Evolutionary conservation across 495 filamentous ascomycete species (phyloP), one percentile per base, ranked within the genome.

Genomic region (Trypethelium eluteriae): DNA sequence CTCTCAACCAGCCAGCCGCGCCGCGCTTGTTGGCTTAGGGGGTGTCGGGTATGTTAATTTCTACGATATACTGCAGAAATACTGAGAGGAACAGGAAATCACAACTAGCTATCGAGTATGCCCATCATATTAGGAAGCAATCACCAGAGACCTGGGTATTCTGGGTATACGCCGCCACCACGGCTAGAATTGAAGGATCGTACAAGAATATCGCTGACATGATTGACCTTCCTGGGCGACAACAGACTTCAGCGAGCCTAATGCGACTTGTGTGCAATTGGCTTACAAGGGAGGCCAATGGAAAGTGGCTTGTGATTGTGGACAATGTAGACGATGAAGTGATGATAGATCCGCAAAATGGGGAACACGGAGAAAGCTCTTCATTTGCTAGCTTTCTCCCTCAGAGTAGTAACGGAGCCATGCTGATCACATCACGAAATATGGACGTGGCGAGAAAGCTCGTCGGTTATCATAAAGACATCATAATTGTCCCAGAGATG

Each of bases 281-380:
- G 78, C 74, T 83, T 3, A 67, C 71, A 18, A 61, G 71, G 12
- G 67, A 73, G 62, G 74, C 49, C 0, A 72, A 70, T 59, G 76
- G 77, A 32, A 65, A 63, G 9, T 86, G 82, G 82, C 64, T 83
- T 34, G 66, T 84, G 65, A 71, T 83, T 34, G 74, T 85, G 34
- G 82, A 85, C 69, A 84, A 83, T 66, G 82, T 79, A 12, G 81
- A 85, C 69, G 77, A 83, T 68, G 63, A 70, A 4, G 71, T 18
- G 7, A 59, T 18, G 32, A 18, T 35, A 36, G 14, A 59, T 59
- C 7, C 34, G 53, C 53, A 36, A 59, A 32, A 32, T 35, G 53
- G 25, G 53, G 32, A 6, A 59, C 7, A 5, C 36, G 53, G 36
- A 18, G 32, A 18, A 11, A 36, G 6, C 5, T 32, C 53, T 18